Evolutionary conservation across 2,329 filamentous ascomycete genomes (phyloP).

Genomic region (Aspergillus persii): DNA sequence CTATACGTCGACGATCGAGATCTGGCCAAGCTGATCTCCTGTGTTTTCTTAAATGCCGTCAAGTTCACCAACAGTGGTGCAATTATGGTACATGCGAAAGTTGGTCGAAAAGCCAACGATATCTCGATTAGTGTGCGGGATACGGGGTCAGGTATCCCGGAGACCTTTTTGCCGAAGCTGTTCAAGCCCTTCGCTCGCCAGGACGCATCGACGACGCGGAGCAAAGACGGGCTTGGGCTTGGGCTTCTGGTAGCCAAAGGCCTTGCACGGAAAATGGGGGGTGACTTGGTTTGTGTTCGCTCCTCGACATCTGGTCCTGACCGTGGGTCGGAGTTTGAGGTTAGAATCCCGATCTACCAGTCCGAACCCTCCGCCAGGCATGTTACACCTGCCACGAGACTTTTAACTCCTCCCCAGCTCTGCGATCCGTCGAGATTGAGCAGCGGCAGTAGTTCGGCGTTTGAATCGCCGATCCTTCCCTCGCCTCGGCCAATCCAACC

Average conservation of each 20-base stretch:
- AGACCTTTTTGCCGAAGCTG: constrained; percentile 62
- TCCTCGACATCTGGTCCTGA: constrained; percentile 61
- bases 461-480: constrained; percentile 21
- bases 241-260: constrained; percentile 72
- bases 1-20: constrained; percentile 60
- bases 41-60: constrained; percentile 64
- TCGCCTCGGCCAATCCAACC: constrained; percentile 25
- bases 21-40: constrained; percentile 62
- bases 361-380: constrained; percentile 46
- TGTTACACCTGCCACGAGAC: constrained; percentile 47
- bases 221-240: constrained; percentile 66
- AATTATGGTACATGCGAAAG: constrained; percentile 56
- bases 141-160: constrained; percentile 67
- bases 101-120: constrained; percentile 52
- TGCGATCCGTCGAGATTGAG: constrained; percentile 21
- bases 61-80: constrained; percentile 67
- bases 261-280: constrained; percentile 65
- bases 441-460: constrained; percentile 22
- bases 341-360: constrained; percentile 61
- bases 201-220: constrained; percentile 65
- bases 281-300: constrained; percentile 63
- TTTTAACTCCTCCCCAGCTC: constrained; percentile 29
- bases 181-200: constrained; percentile 70
- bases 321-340: constrained; percentile 67
- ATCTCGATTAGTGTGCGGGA: constrained; percentile 63